phyloP scores from a whole-genome alignment of 441 rosid genomes.

The Euphorbia schlechtendalii region DNA sequence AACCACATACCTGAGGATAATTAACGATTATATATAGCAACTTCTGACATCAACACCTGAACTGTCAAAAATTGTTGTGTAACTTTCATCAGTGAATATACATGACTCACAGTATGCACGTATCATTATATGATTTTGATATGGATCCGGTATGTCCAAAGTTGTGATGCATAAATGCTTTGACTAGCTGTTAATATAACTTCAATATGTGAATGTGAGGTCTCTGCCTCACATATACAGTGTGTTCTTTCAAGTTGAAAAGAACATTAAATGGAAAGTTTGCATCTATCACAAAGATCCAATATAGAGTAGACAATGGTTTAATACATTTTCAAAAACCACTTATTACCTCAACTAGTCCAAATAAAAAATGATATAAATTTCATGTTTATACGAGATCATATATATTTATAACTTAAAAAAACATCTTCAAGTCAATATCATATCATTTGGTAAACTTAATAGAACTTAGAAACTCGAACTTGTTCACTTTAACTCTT shows the following conservation, averaged over 20 bases:
- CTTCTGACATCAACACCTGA: constrained; percentile 91
- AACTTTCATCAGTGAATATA: constrained; percentile 70
- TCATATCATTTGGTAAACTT: no score
- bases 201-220: constrained; percentile 68
- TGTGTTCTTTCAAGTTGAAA: constrained; percentile 86
- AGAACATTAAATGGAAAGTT: constrained; percentile 78
- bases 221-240: constrained; percentile 74
- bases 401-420: no score
- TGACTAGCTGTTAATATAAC: constrained; percentile 92
- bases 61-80: constrained; percentile 86
- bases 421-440: no score
- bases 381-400: no score
- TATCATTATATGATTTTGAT: constrained; percentile 59
- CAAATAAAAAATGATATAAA: no score
- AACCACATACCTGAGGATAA: constrained; percentile 76
- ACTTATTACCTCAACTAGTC: no score
- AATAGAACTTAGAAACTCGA: no score
- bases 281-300: constrained; percentile 63
- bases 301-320: constrained; percentile 86
- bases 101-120: constrained; percentile 83
- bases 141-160: constrained; percentile 73
- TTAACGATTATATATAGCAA: constrained; percentile 94
- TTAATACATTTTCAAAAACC: constrained; percentile 24
- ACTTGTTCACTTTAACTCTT: no score
- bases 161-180: constrained; percentile 83